Conservation (phyloP, 2,329 filamentous ascomycete genomes). For the Neofusicoccum ribis region DNA sequence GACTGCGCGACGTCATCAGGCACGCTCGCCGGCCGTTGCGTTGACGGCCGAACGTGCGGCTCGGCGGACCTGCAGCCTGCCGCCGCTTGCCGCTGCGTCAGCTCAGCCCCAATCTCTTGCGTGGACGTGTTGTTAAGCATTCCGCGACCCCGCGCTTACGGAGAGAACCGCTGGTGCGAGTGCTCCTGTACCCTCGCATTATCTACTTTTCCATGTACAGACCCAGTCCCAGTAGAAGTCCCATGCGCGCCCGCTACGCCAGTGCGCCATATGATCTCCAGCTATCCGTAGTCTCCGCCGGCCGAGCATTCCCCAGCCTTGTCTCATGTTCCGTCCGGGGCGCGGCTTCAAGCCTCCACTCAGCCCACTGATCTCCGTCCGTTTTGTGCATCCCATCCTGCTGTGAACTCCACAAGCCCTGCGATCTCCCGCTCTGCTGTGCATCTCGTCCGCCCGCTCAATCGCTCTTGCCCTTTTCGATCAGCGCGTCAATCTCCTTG, state of each 20-base stretch:
- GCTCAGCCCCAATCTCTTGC: constrained; percentile 1
- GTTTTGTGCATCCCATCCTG: not conserved
- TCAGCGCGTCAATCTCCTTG: constrained; percentile 50
- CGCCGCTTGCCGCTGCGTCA: not conserved
- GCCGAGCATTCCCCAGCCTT: not conserved
- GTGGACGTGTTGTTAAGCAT: not conserved
- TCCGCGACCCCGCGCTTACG: not conserved
- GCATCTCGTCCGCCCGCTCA: not conserved
- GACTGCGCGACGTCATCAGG: not conserved
- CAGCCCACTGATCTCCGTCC: not conserved
- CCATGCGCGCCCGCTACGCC: constrained; percentile 2
- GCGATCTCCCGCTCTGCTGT: not conserved
- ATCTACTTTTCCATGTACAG: too few relatives aligned
- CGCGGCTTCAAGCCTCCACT: not conserved
- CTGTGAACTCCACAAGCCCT: not conserved
- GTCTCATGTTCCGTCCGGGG: not conserved
- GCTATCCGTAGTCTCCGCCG: not conserved
- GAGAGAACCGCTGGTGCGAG: not conserved
- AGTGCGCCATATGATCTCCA: constrained; percentile 15
- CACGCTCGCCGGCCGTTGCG: not conserved
- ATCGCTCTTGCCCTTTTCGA: constrained; percentile 45
- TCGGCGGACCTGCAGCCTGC: constrained; percentile 6
- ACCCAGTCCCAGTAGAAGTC: not conserved
- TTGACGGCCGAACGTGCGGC: not conserved
- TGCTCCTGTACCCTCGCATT: too few relatives aligned